These are phyloP conservation scores for Dendrobium chrysotoxum DNA, from an alignment of 106 monocot genomes.

Conservation along the genomic window DNA sequence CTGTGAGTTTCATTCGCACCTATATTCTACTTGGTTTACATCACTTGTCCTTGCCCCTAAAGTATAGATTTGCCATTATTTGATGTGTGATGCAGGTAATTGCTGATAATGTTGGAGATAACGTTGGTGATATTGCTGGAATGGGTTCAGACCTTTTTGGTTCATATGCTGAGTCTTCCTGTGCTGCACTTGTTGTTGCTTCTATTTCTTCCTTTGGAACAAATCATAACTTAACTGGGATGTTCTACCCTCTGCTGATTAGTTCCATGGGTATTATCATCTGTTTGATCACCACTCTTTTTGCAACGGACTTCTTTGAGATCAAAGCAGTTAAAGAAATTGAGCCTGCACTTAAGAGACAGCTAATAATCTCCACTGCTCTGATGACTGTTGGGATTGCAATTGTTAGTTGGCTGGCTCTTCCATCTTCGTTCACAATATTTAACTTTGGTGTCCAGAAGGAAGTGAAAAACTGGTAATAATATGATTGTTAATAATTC, in stretches of 20 bases:
- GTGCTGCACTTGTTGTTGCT: slow-evolving; percentile 66
- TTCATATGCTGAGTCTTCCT: slow-evolving; percentile 66
- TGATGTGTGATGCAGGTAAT: slow-evolving; percentile 36
- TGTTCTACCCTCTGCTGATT: slow-evolving; percentile 59
- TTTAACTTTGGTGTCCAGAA: slow-evolving; percentile 59
- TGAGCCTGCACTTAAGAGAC: slow-evolving; percentile 66
- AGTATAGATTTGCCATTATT: no score
- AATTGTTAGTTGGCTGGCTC: slow-evolving; percentile 42
- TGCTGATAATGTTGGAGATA: slow-evolving; percentile 76
- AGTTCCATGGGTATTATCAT: slow-evolving; percentile 61
- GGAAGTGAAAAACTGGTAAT: slow-evolving; percentile 69
- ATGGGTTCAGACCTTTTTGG: slow-evolving; percentile 82
- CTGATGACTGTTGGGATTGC: slow-evolving; percentile 84
- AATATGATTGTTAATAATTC: background rate
- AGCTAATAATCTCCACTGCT: slow-evolving; percentile 71
- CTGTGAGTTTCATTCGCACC: slow-evolving; percentile 28
- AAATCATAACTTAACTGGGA: slow-evolving; percentile 55
- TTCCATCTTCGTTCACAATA: slow-evolving; percentile 62
- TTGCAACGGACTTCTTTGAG: slow-evolving; percentile 64
- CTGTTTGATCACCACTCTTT: slow-evolving; percentile 62
- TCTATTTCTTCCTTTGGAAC: slow-evolving; percentile 72
- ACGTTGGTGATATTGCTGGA: slow-evolving; percentile 73
- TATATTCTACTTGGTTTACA: background rate
- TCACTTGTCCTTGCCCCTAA: background rate
- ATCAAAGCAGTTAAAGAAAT: slow-evolving; percentile 66